These are phyloP conservation scores for Hymenoscyphus linearis DNA, from an alignment of 2,329 filamentous ascomycete genomes.

Conservation along the genomic window DNA sequence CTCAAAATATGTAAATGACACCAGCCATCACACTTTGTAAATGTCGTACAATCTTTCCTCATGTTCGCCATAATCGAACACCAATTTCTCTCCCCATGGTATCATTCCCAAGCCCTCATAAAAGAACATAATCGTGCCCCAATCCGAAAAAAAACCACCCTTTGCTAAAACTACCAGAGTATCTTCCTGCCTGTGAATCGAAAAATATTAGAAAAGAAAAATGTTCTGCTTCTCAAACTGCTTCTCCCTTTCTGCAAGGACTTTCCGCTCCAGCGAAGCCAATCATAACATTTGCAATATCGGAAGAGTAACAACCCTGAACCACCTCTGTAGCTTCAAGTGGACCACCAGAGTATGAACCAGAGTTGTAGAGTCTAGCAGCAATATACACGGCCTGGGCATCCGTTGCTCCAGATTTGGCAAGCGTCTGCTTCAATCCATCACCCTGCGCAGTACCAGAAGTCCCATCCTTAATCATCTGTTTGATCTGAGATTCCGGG, in stretches of 20 bases:
- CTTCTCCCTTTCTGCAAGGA: slow-evolving; percentile 2
- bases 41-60: neutral
- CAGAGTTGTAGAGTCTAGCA: slow-evolving; percentile 38
- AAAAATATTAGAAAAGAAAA: neutral
- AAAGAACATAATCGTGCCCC: neutral
- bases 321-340: slow-evolving; percentile 21
- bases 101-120: slow-evolving; percentile 1
- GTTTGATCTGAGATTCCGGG: slow-evolving; percentile 7
- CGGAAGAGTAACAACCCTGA: slow-evolving; percentile 18
- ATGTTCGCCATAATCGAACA: neutral
- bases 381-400: slow-evolving; percentile 31
- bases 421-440: slow-evolving; percentile 33
- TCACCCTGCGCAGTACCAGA: slow-evolving; percentile 31
- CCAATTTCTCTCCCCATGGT: neutral
- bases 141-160: neutral
- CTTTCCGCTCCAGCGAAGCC: slow-evolving; percentile 1
- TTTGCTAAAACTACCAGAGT: neutral
- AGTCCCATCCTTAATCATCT: slow-evolving; percentile 37
- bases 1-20: neutral
- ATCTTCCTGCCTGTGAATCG: neutral
- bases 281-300: slow-evolving; percentile 11
- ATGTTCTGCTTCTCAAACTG: neutral
- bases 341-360: slow-evolving; percentile 28
- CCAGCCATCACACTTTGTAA: neutral
- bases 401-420: slow-evolving; percentile 18